Evolutionary conservation across 352 stramenopile species (phyloP).

Genomic region (Phytophthora macrochlamydospora): DNA sequence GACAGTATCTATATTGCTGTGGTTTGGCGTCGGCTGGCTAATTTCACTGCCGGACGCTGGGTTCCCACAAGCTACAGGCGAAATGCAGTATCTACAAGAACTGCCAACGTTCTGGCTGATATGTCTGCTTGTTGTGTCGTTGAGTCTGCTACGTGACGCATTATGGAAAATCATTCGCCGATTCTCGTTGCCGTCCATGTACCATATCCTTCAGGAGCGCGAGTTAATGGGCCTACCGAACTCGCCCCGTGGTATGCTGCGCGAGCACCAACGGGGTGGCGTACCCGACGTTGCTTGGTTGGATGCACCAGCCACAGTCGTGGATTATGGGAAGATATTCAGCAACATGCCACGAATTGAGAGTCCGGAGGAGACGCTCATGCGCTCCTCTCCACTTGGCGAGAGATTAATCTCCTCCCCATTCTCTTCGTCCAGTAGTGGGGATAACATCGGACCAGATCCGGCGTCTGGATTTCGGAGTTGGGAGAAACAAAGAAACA

Average conservation of each 20-base stretch:
- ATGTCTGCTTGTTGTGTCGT: constrained; percentile 58
- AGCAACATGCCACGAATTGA: constrained; percentile 49
- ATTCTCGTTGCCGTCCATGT: constrained; percentile 64
- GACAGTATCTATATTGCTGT: constrained; percentile 56
- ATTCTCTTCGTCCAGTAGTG: constrained; percentile 19
- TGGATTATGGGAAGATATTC: constrained; percentile 62
- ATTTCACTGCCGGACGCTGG: constrained; percentile 54
- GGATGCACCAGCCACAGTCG: constrained; percentile 44
- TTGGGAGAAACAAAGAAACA: constrained; percentile 37
- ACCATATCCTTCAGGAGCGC: constrained; percentile 82
- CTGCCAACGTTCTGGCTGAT: constrained; percentile 67
- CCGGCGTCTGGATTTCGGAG: constrained; percentile 13
- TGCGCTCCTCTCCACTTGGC: constrained; percentile 61
- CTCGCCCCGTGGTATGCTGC: constrained; percentile 58
- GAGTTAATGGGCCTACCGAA: constrained; percentile 68
- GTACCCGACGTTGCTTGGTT: constrained; percentile 33
- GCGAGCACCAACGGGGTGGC: constrained; percentile 30
- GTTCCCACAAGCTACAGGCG: constrained; percentile 65
- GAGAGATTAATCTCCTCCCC: constrained; percentile 56
- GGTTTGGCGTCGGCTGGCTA: constrained; percentile 69
- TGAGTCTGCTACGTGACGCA: constrained; percentile 69
- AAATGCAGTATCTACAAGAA: constrained; percentile 71
- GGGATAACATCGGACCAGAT: constrained; percentile 20
- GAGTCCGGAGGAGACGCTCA: constrained; percentile 59
- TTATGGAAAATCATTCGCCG: constrained; percentile 81